Conservation (phyloP, 2,329 filamentous ascomycete genomes). For the Alternaria alternata region DNA sequence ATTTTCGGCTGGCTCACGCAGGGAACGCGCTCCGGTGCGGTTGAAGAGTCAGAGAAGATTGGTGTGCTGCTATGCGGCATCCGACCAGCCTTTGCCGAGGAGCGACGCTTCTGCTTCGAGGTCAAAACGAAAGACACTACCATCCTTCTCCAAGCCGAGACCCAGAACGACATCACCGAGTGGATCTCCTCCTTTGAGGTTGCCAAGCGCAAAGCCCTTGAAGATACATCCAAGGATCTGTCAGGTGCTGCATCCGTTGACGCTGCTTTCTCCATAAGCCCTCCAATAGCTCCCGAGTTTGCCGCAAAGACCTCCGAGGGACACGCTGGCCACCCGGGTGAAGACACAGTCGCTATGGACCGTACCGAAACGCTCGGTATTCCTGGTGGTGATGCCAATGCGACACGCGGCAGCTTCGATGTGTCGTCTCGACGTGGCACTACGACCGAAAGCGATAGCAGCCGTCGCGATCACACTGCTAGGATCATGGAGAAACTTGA, state of each 20-base stretch:
- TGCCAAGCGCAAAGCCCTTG: conserved; percentile 90
- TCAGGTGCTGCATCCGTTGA: conserved; percentile 59
- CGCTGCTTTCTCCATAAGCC: conserved; percentile 91
- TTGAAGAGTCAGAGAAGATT: conserved; percentile 95
- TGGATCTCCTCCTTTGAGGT: conserved; percentile 95
- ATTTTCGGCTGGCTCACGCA: conserved; percentile 96
- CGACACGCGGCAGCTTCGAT: conserved; percentile 76
- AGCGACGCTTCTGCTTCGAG: conserved; percentile 96
- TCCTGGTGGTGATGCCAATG: conserved; percentile 65
- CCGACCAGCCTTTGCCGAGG: conserved; percentile 88
- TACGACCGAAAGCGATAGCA: conserved; percentile 72
- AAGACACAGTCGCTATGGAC: conserved; percentile 65
- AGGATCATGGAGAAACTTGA: conserved; percentile 94
- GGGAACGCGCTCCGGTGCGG: conserved; percentile 78
- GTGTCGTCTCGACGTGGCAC: conserved; percentile 62
- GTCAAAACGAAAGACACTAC: conserved; percentile 97
- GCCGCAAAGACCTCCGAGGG: conserved; percentile 79
- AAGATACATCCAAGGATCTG: conserved; percentile 68
- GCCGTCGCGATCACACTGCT: conserved; percentile 79
- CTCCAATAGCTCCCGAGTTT: conserved; percentile 88
- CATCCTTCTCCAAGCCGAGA: conserved; percentile 90
- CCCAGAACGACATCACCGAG: conserved; percentile 87
- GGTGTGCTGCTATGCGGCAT: conserved; percentile 93
- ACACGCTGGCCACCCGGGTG: conserved; percentile 62
- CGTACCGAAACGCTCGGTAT: conserved; percentile 71